phyloP scores from a whole-genome alignment of 305 asterid genomes.

The Fraxinus latifolia region DNA sequence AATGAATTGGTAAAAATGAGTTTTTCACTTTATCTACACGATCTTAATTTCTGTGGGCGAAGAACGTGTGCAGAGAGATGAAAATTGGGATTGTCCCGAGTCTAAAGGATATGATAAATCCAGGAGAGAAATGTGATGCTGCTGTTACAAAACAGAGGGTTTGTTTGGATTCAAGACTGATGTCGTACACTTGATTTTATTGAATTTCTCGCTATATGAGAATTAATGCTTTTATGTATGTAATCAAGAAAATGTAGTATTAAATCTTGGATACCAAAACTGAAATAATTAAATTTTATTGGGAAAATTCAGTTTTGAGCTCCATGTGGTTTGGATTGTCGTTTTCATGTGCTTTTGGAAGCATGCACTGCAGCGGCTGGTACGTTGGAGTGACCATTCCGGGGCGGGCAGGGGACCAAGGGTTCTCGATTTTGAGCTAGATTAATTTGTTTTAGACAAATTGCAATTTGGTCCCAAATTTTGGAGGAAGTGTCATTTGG shows the following conservation, averaged over 20 bases:
- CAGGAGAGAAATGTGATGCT: constrained; percentile 19
- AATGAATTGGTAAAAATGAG: not conserved
- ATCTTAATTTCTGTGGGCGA: not conserved
- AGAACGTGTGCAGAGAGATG: constrained; percentile 7
- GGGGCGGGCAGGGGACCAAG: not conserved
- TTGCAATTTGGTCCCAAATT: not conserved
- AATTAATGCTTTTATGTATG: not conserved
- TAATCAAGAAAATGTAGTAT: not conserved
- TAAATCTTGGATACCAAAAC: not conserved
- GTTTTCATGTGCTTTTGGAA: not conserved
- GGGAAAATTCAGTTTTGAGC: not conserved
- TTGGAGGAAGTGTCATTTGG: not conserved
- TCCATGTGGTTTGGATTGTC: not conserved
- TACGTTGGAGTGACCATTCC: not conserved
- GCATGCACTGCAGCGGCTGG: not conserved
- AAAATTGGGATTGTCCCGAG: constrained; percentile 27
- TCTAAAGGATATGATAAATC: constrained; percentile 30
- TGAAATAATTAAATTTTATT: not conserved
- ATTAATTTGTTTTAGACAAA: not conserved
- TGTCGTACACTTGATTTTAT: not conserved
- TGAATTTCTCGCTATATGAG: not conserved
- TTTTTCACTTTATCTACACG: not conserved
- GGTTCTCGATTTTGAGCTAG: not conserved
- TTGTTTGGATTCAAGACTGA: constrained; percentile 18
- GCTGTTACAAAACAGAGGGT: constrained; percentile 28